These are phyloP conservation scores for Earliella scabrosa DNA, from an alignment of 1,284 basidiomycete genomes.

Conservation along the genomic window DNA sequence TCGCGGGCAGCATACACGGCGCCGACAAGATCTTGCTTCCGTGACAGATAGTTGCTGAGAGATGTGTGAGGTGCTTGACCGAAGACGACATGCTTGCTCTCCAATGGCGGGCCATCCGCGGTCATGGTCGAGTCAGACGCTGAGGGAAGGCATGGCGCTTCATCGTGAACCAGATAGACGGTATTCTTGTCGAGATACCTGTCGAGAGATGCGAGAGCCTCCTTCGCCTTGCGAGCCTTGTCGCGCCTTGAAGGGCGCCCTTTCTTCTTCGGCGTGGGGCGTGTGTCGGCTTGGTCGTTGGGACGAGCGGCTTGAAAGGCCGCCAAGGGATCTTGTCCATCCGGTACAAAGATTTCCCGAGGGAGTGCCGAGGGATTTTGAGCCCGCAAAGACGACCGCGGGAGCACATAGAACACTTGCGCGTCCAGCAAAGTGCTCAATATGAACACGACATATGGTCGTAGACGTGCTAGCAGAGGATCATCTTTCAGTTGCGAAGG, in stretches of 20 bases:
- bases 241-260: slow-evolving; percentile 71
- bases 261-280: slow-evolving; percentile 51
- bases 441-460: slow-evolving; percentile 51
- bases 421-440: slow-evolving; percentile 50
- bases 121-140: not conserved
- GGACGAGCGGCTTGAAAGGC: not conserved
- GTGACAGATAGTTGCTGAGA: slow-evolving; percentile 43
- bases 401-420: slow-evolving; percentile 61
- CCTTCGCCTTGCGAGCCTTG: slow-evolving; percentile 55
- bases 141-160: not conserved
- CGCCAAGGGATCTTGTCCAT: slow-evolving; percentile 33
- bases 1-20: slow-evolving; percentile 29
- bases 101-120: slow-evolving; percentile 1
- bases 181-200: slow-evolving; percentile 52
- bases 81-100: slow-evolving; percentile 41
- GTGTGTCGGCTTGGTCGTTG: not conserved
- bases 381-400: slow-evolving; percentile 51
- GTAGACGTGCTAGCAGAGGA: slow-evolving; percentile 47
- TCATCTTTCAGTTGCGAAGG: slow-evolving; percentile 44
- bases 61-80: slow-evolving; percentile 40
- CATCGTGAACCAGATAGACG: slow-evolving; percentile 24
- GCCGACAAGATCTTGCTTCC: slow-evolving; percentile 47
- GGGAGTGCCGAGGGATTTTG: slow-evolving; percentile 66
- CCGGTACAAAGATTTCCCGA: slow-evolving; percentile 60
- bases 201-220: slow-evolving; percentile 53